A percentile compares a stretch with the other conserved stretches of the same genome.
phyloP scores from a whole-genome alignment of 352 stramenopile genomes.

The Globisporangium nunn region DNA sequence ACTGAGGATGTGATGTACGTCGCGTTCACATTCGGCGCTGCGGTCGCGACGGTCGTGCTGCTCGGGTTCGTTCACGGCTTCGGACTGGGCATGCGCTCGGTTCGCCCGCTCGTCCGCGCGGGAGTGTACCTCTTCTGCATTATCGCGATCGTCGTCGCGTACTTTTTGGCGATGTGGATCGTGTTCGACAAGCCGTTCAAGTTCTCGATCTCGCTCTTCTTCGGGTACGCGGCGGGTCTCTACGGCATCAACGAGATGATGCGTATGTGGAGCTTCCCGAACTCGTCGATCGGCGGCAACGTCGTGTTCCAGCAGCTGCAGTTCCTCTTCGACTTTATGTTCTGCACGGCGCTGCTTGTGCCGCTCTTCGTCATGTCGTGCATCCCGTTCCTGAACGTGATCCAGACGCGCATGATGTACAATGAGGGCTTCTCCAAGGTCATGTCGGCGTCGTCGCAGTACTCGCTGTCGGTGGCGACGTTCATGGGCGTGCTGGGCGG shows the following conservation, averaged over 20 bases:
- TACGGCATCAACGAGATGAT: slow-evolving; percentile 75
- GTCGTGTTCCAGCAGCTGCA: slow-evolving; percentile 75
- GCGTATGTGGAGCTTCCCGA: slow-evolving; percentile 59
- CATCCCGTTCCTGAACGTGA: slow-evolving; percentile 73
- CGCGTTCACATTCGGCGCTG: slow-evolving; percentile 35
- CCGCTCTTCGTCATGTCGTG: slow-evolving; percentile 59
- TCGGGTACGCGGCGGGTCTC: slow-evolving; percentile 50
- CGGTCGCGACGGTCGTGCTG: slow-evolving; percentile 39
- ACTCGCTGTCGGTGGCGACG: slow-evolving; percentile 61
- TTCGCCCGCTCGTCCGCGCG: slow-evolving; percentile 32
- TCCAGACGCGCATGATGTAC: slow-evolving; percentile 85
- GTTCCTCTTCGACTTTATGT: slow-evolving; percentile 80
- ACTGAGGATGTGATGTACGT: slow-evolving; percentile 48
- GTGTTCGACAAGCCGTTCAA: slow-evolving; percentile 30
- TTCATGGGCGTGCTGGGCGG: slow-evolving; percentile 63
- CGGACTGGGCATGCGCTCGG: too few relatives aligned
- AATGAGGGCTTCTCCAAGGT: slow-evolving; percentile 80
- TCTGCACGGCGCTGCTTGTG: slow-evolving; percentile 54
- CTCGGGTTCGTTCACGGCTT: too few relatives aligned
- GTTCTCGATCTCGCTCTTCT: slow-evolving; percentile 48
- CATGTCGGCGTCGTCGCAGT: slow-evolving; percentile 73
- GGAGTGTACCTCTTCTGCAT: slow-evolving; percentile 35
- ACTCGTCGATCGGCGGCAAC: slow-evolving; percentile 43
- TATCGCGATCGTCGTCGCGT: slow-evolving; percentile 20
- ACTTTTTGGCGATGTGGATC: slow-evolving; percentile 46